Percentiles rank a stretch among this genome's conserved stretches.
phyloP scores from a whole-genome alignment of 352 stramenopile species.

The Hyaloperonospora brassicae region DNA sequence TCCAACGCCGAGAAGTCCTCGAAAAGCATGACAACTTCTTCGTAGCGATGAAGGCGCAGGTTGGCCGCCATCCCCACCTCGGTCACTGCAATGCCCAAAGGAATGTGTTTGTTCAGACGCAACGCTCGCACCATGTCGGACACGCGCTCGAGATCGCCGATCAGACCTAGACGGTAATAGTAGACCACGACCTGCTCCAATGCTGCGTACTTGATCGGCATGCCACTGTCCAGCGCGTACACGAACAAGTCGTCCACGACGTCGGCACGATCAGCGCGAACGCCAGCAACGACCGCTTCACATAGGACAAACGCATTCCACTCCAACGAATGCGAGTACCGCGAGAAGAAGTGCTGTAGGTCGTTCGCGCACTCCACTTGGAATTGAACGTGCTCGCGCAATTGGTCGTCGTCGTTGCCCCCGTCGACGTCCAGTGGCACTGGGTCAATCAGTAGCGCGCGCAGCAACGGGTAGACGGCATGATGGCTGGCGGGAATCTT shows the following conservation, averaged over 20 bases:
- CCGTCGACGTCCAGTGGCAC: constrained; percentile 14
- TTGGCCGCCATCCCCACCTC: constrained; percentile 74
- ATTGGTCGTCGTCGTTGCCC: constrained; percentile 7
- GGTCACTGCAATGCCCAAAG: constrained; percentile 57
- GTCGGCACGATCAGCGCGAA: constrained; percentile 37
- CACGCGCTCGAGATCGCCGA: constrained; percentile 50
- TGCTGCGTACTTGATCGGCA: constrained; percentile 70
- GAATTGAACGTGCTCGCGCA: constrained; percentile 1
- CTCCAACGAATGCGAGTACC: constrained; percentile 40
- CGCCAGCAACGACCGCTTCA: constrained; percentile 50
- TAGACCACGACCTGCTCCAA: constrained; percentile 63
- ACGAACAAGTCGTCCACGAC: constrained; percentile 57
- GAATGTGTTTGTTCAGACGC: constrained; percentile 68
- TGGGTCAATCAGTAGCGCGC: constrained; percentile 28
- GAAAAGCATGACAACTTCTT: constrained; percentile 63
- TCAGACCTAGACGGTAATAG: constrained; percentile 59
- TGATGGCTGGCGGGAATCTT: constrained; percentile 42
- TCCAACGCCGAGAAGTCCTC: constrained; percentile 64
- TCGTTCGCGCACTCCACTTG: constrained; percentile 27
- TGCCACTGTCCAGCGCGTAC: constrained; percentile 49
- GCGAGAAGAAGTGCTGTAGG: constrained; percentile 41
- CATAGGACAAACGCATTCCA: constrained; percentile 62
- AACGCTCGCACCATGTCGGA: constrained; percentile 56
- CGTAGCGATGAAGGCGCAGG: constrained; percentile 39
- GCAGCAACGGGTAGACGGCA: constrained; percentile 38